phyloP scores from a whole-genome alignment of 805 yeast species.

The Torulaspora microellipsoides region DNA sequence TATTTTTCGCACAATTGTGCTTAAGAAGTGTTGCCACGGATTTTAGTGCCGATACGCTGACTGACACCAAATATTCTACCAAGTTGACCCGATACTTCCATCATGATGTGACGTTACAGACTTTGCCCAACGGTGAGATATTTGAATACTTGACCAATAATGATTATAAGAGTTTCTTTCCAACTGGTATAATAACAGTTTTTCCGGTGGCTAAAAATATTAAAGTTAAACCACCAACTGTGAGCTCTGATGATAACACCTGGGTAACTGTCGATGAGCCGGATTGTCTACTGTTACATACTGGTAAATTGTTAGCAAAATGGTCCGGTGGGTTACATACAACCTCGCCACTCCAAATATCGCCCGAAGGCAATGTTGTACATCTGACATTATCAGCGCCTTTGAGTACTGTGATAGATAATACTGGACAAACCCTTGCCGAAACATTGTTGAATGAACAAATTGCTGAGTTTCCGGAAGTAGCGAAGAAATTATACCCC shows the following conservation, averaged over 20 bases:
- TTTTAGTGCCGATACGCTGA: neutral
- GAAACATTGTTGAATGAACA: constrained; percentile 19
- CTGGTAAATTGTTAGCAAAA: constrained; percentile 22
- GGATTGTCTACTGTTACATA: constrained; percentile 29
- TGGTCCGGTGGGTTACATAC: constrained; percentile 23
- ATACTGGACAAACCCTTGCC: constrained; percentile 11
- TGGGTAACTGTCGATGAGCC: constrained; percentile 27
- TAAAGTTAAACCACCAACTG: constrained; percentile 23
- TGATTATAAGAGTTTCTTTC: constrained; percentile 16
- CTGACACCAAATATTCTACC: constrained; percentile 13
- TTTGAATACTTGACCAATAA: constrained; percentile 16
- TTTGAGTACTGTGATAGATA: constrained; percentile 9
- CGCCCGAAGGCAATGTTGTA: constrained; percentile 16
- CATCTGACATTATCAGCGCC: constrained; percentile 25
- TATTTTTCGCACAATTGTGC: constrained; percentile 22
- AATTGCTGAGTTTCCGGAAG: constrained; percentile 24
- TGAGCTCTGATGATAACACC: constrained; percentile 22
- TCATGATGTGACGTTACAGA: constrained; percentile 9
- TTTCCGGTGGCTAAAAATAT: constrained; percentile 28
- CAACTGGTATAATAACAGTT: constrained; percentile 27
- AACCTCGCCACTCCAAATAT: constrained; percentile 23
- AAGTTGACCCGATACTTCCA: constrained; percentile 22
- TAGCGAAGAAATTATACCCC: constrained; percentile 22
- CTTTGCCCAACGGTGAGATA: constrained; percentile 15
- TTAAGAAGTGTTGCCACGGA: constrained; percentile 16